phyloP scores from a whole-genome alignment of 1,284 basidiomycete species.

The Trametes versicolor region DNA sequence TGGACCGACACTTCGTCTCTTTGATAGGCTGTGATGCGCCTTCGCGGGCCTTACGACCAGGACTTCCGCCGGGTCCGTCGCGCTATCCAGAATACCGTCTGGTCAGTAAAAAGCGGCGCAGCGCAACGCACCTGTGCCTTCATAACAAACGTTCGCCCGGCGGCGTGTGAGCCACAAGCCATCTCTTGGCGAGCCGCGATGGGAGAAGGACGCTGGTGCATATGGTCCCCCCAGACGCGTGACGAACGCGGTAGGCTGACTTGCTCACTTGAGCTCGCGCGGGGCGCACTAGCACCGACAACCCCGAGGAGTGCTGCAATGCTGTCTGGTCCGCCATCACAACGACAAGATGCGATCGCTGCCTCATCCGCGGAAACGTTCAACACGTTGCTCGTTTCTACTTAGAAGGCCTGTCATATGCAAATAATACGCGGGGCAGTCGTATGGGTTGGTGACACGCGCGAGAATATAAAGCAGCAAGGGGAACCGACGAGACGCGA shows the following conservation, averaged over 20 bases:
- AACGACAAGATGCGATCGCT: background rate
- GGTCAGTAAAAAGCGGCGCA: background rate
- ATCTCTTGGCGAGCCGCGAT: background rate
- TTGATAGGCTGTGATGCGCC: background rate
- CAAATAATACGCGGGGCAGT: background rate
- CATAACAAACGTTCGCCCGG: slow-evolving; percentile 12
- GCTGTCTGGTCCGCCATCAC: background rate
- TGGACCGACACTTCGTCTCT: background rate
- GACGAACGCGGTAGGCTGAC: background rate
- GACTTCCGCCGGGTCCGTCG: background rate
- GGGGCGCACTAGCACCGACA: background rate
- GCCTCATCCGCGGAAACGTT: background rate
- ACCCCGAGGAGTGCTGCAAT: background rate
- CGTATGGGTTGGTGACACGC: background rate
- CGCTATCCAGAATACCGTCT: background rate
- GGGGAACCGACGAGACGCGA: background rate
- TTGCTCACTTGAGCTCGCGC: background rate
- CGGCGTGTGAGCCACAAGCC: slow-evolving; percentile 3
- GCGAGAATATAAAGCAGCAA: slow-evolving; percentile 7
- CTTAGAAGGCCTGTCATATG: background rate
- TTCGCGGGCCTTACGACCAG: background rate
- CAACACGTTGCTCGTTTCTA: background rate
- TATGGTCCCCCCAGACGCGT: slow-evolving; percentile 6
- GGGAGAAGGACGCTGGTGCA: slow-evolving; percentile 4
- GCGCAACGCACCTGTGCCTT: background rate